Evolutionary conservation across 768 basidiomycete genomes (phyloP).

Genomic region (Suillus brevipes): DNA sequence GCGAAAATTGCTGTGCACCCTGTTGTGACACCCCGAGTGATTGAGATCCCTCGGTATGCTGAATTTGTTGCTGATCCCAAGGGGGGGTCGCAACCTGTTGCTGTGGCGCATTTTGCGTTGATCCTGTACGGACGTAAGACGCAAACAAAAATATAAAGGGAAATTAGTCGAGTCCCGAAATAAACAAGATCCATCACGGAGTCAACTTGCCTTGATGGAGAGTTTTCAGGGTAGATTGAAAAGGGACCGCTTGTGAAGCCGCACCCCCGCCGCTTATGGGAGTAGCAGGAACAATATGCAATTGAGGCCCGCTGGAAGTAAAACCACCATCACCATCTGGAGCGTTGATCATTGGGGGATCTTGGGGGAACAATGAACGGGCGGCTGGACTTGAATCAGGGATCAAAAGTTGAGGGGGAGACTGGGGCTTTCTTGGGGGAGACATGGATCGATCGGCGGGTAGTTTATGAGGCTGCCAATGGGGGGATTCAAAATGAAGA

Average conservation of each 20-base stretch:
- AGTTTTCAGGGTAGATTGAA: slow-evolving; percentile 50
- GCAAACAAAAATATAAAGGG: slow-evolving; percentile 25
- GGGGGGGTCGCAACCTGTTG: slow-evolving; percentile 35
- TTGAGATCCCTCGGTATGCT: slow-evolving; percentile 32
- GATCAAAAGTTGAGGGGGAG: slow-evolving; percentile 60
- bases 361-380: slow-evolving; percentile 38
- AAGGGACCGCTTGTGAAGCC: slow-evolving; percentile 46
- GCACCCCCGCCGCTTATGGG: slow-evolving; percentile 67
- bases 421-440: slow-evolving; percentile 55
- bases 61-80: slow-evolving; percentile 39
- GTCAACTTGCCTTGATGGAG: slow-evolving; percentile 54
- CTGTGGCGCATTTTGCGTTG: slow-evolving; percentile 33
- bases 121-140: slow-evolving; percentile 32
- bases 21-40: slow-evolving; percentile 32
- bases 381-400: slow-evolving; percentile 53
- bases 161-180: slow-evolving; percentile 32
- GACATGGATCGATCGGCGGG: slow-evolving; percentile 40
- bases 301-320: slow-evolving; percentile 53
- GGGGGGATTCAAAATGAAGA: slow-evolving; percentile 65
- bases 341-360: slow-evolving; percentile 56
- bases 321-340: slow-evolving; percentile 56
- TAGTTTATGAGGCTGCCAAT: slow-evolving; percentile 52
- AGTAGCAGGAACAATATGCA: slow-evolving; percentile 83
- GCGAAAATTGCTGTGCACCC: slow-evolving; percentile 30
- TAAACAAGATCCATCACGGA: slow-evolving; percentile 30